Evolutionary conservation across 2,329 filamentous ascomycete genomes (phyloP).

Genomic region (Bisporella sp.): DNA sequence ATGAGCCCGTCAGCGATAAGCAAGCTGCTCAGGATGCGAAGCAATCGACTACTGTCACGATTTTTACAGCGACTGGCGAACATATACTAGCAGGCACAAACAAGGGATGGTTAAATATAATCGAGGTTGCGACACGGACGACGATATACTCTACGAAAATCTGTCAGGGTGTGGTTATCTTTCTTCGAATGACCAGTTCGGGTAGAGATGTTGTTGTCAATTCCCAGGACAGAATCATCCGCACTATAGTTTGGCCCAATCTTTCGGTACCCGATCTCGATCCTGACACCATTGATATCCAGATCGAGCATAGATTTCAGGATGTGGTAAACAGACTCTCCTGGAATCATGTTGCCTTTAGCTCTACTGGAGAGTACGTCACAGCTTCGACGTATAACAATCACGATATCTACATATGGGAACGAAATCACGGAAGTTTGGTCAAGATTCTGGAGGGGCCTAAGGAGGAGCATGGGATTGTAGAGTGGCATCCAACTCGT

Average conservation of each 20-base stretch:
- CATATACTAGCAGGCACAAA: conserved; percentile 91
- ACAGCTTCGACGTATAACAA: conserved; percentile 97
- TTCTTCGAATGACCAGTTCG: conserved; percentile 75
- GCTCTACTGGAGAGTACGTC: conserved; percentile 89
- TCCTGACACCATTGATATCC: conserved; percentile 77
- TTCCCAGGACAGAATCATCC: conserved; percentile 88
- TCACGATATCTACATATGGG: conserved; percentile 97
- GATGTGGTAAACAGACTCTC: conserved; percentile 91
- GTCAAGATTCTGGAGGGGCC: conserved; percentile 96
- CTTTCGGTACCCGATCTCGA: conserved; percentile 62
- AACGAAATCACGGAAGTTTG: conserved; percentile 84
- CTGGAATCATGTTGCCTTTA: conserved; percentile 97
- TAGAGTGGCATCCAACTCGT: conserved; percentile 92
- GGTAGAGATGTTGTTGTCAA: conserved; percentile 88
- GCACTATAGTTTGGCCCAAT: conserved; percentile 85
- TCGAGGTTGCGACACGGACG: conserved; percentile 71
- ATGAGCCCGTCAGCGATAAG: conserved; percentile 69
- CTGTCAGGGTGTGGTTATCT: conserved; percentile 80
- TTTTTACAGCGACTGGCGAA: conserved; percentile 79
- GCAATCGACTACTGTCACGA: conserved; percentile 86
- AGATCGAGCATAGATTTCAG: conserved; percentile 96
- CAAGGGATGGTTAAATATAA: conserved; percentile 94
- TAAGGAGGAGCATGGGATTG: conserved; percentile 90
- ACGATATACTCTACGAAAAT: conserved; percentile 88
- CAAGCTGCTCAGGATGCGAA: conserved; percentile 88